A percentile compares a stretch with the other conserved stretches of the same genome.
Evolutionary conservation across 2,329 filamentous ascomycete genomes (phyloP).

Genomic region (Keithomyces neogunnii): DNA sequence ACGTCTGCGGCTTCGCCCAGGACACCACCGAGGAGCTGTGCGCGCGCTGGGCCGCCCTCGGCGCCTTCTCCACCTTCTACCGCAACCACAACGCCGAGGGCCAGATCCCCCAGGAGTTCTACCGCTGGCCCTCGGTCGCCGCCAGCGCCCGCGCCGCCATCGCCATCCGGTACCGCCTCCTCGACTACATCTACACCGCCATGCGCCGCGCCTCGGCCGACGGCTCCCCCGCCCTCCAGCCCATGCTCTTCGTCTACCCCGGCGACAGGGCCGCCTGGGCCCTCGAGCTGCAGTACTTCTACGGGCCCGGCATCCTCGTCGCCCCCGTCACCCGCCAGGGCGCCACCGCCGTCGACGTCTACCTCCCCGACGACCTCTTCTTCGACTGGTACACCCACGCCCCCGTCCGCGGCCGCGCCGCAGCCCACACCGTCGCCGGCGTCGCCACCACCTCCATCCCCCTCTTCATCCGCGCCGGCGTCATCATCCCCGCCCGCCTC

Average conservation of each 20-base stretch:
- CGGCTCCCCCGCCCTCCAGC: constrained; percentile 59
- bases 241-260: constrained; percentile 65
- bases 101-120: constrained; percentile 53
- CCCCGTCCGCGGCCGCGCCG: constrained; percentile 31
- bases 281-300: constrained; percentile 43
- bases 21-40: constrained; percentile 57
- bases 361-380: constrained; percentile 41
- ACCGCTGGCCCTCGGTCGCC: constrained; percentile 56
- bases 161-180: constrained; percentile 62
- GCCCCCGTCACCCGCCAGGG: constrained; percentile 38
- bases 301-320: constrained; percentile 38
- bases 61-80: constrained; percentile 65
- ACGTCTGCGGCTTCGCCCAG: constrained; percentile 68
- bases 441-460: constrained; percentile 44
- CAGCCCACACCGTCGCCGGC: constrained; percentile 23
- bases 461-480: constrained; percentile 58
- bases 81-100: constrained; percentile 55
- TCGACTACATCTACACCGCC: constrained; percentile 76
- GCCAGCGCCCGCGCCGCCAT: constrained; percentile 60
- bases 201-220: constrained; percentile 50
- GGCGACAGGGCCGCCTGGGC: constrained; percentile 34
- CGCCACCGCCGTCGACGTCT: constrained; percentile 34
- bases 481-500: constrained; percentile 53
- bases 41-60: constrained; percentile 59
- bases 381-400: constrained; percentile 44